phyloP scores from a whole-genome alignment of 106 monocot species.

The Ottelia alismoides region DNA sequence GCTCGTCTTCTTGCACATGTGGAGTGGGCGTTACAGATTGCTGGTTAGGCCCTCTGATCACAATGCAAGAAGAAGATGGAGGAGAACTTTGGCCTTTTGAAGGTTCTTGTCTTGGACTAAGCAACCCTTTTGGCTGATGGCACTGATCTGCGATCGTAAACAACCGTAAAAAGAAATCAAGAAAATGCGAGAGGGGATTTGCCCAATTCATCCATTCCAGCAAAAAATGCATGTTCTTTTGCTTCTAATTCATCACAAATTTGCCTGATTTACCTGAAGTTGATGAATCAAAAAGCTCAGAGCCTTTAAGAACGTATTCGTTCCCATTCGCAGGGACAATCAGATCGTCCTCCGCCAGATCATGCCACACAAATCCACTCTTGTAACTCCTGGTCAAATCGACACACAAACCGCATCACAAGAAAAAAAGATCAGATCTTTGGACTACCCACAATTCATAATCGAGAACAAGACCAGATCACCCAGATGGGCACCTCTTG shows the following conservation, averaged over 20 bases:
- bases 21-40: too few species aligned
- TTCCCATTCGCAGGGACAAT: constrained; percentile 41
- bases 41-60: too few species aligned
- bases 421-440: too few species aligned
- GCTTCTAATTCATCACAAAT: not conserved
- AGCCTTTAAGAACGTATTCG: constrained; percentile 77
- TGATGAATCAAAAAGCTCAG: constrained; percentile 47
- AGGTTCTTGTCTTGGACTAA: not conserved
- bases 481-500: too few species aligned
- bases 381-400: constrained; percentile 84
- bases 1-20: constrained; percentile 2
- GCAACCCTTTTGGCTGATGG: not conserved
- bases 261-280: constrained; percentile 25
- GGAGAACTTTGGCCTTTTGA: constrained; percentile 9
- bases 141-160: not conserved
- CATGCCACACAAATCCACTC: constrained; percentile 84
- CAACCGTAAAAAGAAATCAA: not conserved
- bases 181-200: not conserved
- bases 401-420: too few species aligned
- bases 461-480: too few species aligned
- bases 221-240: not conserved
- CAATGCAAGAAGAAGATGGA: constrained; percentile 6
- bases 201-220: not conserved
- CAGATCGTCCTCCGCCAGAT: constrained; percentile 58
- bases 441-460: too few species aligned